These are phyloP conservation scores for Kluyveromyces wickerhamii DNA, from an alignment of 805 yeast species.

Conservation along the genomic window DNA sequence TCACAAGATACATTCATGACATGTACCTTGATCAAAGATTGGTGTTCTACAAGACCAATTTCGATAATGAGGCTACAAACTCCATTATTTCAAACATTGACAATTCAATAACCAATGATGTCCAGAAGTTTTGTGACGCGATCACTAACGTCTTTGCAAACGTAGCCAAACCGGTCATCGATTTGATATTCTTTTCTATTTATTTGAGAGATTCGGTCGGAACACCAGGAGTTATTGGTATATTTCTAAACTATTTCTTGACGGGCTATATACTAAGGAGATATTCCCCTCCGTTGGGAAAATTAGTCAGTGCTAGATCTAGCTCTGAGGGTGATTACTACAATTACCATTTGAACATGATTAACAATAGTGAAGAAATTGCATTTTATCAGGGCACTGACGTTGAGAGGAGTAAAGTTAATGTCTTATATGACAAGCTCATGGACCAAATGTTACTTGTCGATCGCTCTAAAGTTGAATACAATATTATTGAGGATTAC, in stretches of 20 bases:
- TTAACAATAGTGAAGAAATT: constrained; percentile 86
- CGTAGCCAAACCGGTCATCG: constrained; percentile 88
- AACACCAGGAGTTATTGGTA: constrained; percentile 74
- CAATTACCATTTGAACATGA: constrained; percentile 76
- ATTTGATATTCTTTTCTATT: constrained; percentile 72
- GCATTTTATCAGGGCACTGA: constrained; percentile 87
- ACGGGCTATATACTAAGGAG: constrained; percentile 69
- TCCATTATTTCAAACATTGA: constrained; percentile 60
- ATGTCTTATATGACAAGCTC: constrained; percentile 48
- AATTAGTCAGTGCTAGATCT: constrained; percentile 62
- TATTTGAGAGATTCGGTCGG: constrained; percentile 84
- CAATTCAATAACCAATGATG: constrained; percentile 73
- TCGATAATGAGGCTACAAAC: constrained; percentile 40
- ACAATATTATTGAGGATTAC: constrained; percentile 75
- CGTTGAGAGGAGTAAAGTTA: constrained; percentile 64
- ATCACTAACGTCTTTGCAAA: constrained; percentile 78
- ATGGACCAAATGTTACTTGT: constrained; percentile 46
- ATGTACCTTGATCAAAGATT: constrained; percentile 72
- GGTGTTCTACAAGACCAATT: constrained; percentile 75
- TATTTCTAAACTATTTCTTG: constrained; percentile 67
- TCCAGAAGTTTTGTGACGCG: constrained; percentile 70
- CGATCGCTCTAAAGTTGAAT: constrained; percentile 52
- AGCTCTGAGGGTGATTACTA: constrained; percentile 83
- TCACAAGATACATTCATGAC: constrained; percentile 83
- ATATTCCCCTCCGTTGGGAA: constrained; percentile 81